Evolutionary conservation across 2,329 filamentous ascomycete species (phyloP).

Genomic region (Pseudogymnoascus sp.): DNA sequence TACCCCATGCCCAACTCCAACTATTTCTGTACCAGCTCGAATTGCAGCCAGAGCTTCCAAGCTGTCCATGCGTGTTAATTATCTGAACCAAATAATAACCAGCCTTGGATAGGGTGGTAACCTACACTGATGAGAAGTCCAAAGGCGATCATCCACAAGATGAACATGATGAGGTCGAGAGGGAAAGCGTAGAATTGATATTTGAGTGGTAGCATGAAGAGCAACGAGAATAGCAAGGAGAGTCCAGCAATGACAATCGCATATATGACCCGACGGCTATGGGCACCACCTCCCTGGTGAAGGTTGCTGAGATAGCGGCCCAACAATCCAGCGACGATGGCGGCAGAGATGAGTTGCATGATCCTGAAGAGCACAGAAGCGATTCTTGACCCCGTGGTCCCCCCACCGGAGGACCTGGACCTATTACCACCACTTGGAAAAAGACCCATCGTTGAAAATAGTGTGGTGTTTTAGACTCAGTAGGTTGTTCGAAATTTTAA

Average conservation of each 20-base stretch:
- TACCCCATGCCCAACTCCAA: constrained; percentile 11
- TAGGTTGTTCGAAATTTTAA: neutral
- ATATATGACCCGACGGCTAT: constrained; percentile 4
- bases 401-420: neutral
- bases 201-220: constrained; percentile 10
- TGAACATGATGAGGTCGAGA: constrained; percentile 8
- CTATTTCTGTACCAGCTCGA: constrained; percentile 2
- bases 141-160: constrained; percentile 11
- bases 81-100: neutral
- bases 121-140: constrained; percentile 9
- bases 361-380: constrained; percentile 3
- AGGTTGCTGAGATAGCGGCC: constrained; percentile 1
- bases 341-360: constrained; percentile 7
- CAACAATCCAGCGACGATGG: constrained; percentile 8
- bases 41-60: constrained; percentile 6
- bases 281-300: neutral
- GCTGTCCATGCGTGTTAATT: constrained; percentile 8
- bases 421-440: constrained; percentile 5
- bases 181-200: constrained; percentile 10
- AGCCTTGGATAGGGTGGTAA: neutral
- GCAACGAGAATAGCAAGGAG: neutral
- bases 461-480: neutral
- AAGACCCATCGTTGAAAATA: constrained; percentile 5
- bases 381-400: neutral
- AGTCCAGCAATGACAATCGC: constrained; percentile 7